Evolutionary conservation across 768 basidiomycete species (phyloP).

Genomic region (Macrolepiota albuminosa): DNA sequence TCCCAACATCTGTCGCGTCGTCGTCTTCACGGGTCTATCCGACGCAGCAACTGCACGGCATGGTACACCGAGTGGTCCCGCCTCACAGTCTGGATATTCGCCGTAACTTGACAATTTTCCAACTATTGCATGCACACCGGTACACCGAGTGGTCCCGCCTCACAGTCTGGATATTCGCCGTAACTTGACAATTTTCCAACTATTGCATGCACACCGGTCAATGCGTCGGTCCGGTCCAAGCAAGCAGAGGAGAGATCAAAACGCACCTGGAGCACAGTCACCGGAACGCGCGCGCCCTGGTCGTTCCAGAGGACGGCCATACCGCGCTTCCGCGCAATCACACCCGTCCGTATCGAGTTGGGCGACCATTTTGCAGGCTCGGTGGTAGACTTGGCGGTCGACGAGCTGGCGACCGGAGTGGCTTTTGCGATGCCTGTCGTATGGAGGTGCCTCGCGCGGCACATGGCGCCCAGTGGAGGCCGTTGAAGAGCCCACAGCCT

Average conservation of each 20-base stretch:
- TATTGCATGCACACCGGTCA: constrained; percentile 22
- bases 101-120: constrained; percentile 87
- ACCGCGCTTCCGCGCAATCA: constrained; percentile 92
- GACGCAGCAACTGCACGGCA: constrained; percentile 91
- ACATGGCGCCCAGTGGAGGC: constrained; percentile 24
- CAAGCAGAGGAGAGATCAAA: background rate
- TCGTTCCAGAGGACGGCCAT: constrained; percentile 94
- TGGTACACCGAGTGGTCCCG: constrained; percentile 73
- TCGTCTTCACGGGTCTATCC: constrained; percentile 65
- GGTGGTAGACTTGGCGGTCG: constrained; percentile 18
- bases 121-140: constrained; percentile 60
- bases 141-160: constrained; percentile 68
- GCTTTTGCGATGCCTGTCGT: constrained; percentile 30
- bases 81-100: constrained; percentile 62
- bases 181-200: constrained; percentile 90
- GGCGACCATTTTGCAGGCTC: constrained; percentile 71
- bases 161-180: constrained; percentile 65
- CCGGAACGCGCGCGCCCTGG: constrained; percentile 82
- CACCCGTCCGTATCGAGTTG: constrained; percentile 80
- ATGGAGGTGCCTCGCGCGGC: constrained; percentile 36
- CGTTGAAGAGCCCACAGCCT: constrained; percentile 45
- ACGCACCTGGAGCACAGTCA: constrained; percentile 89
- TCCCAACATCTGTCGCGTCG: constrained; percentile 77
- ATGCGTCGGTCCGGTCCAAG: background rate
- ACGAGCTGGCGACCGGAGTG: constrained; percentile 25